Evolutionary conservation across 176 grass and related monocot species (phyloP).

Genomic region (Bolboschoenus planiculmis): DNA sequence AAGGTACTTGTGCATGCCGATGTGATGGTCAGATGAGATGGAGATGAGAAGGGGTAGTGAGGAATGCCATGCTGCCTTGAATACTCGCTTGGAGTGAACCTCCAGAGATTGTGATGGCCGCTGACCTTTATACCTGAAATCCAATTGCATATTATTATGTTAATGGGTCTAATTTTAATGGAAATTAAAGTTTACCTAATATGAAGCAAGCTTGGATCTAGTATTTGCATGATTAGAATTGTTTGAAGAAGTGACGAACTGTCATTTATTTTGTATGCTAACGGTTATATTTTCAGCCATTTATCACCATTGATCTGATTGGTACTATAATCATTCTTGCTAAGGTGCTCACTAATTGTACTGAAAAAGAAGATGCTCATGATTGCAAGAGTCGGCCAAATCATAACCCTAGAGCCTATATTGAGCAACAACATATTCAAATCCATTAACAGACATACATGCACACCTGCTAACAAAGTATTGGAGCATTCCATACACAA

Average conservation of each 20-base stretch:
- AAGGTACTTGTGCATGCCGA: neutral
- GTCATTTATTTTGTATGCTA: neutral
- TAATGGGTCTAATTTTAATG: neutral
- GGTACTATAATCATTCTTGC: neutral
- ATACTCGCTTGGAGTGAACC: slow-evolving; percentile 16
- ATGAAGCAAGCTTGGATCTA: neutral
- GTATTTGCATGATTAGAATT: neutral
- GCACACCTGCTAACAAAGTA: neutral
- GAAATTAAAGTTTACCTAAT: neutral
- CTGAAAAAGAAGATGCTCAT: too few species aligned
- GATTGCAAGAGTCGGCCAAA: neutral
- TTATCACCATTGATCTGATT: neutral
- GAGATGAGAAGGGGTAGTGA: slow-evolving; percentile 8
- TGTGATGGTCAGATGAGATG: slow-evolving; percentile 18
- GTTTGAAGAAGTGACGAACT: neutral
- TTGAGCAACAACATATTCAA: neutral
- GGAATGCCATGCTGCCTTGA: slow-evolving; percentile 17
- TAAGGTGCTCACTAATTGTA: neutral
- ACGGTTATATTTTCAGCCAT: neutral
- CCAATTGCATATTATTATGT: neutral
- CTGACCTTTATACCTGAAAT: neutral
- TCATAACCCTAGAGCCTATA: neutral
- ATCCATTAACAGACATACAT: neutral
- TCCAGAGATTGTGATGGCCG: slow-evolving; percentile 9
- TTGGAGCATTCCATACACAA: neutral